A percentile compares a stretch with the other conserved stretches of the same genome.
Conservation (phyloP, 495 filamentous ascomycete species). For the Hypoxylon rickii region DNA sequence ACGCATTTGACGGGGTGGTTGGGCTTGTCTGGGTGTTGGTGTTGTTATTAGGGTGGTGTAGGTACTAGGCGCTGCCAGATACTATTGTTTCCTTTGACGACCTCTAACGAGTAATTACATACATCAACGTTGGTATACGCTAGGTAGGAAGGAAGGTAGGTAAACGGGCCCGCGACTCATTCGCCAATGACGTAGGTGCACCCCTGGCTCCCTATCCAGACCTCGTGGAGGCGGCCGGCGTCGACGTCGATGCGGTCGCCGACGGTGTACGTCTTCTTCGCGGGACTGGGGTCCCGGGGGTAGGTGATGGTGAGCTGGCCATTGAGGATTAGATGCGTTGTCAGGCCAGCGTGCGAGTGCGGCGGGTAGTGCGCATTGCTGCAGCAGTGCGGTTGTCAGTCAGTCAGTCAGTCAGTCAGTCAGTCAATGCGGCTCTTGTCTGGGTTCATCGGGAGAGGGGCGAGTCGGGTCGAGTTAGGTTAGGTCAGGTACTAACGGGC, state of each 20-base stretch:
- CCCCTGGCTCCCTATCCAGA: constrained; percentile 78
- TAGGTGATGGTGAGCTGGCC: constrained; percentile 76
- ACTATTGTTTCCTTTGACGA: no score
- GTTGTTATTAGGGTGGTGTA: no score
- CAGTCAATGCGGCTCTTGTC: no score
- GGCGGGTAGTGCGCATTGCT: constrained; percentile 73
- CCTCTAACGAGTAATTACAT: no score
- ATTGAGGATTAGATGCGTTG: constrained; percentile 76
- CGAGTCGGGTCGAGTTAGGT: no score
- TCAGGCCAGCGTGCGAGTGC: constrained; percentile 70
- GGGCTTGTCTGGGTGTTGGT: no score
- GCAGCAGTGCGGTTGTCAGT: not conserved
- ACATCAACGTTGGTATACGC: not conserved
- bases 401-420: constrained; percentile 7
- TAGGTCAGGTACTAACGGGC: constrained; percentile 45
- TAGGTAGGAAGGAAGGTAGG: not conserved
- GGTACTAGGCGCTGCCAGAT: no score
- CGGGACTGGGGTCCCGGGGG: constrained; percentile 63
- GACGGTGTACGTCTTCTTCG: constrained; percentile 68
- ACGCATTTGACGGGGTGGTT: no score
- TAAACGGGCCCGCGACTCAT: constrained; percentile 37
- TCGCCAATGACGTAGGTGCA: constrained; percentile 90
- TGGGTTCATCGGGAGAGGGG: no score
- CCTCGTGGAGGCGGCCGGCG: constrained; percentile 72
- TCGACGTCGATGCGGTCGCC: constrained; percentile 80